These are phyloP conservation scores for Rutstroemia sp. DNA, from an alignment of 2,329 filamentous ascomycete species.

Conservation along the genomic window DNA sequence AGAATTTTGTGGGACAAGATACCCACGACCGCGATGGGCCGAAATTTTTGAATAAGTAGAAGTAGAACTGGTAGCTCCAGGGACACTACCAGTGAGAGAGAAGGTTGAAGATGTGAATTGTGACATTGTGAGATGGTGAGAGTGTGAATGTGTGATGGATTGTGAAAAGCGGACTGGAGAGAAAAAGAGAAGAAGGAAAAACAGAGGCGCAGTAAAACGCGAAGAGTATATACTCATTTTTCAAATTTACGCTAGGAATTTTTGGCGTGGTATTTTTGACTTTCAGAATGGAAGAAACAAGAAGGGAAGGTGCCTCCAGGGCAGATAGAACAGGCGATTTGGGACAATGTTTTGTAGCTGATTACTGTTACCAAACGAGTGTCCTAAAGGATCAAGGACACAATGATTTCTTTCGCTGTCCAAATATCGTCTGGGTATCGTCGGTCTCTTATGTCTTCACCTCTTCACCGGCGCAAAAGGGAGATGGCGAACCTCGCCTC, in stretches of 20 bases:
- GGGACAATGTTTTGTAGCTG: no score
- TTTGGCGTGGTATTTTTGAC: neutral
- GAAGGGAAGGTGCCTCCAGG: neutral
- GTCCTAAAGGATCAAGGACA: no score
- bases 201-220: neutral
- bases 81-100: neutral
- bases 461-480: no score
- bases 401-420: no score
- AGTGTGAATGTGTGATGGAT: neutral
- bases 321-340: no score
- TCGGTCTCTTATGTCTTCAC: no score
- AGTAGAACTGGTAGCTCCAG: neutral
- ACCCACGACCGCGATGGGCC: neutral
- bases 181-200: neutral
- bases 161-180: neutral
- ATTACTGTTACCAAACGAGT: no score
- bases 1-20: neutral
- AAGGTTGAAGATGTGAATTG: neutral
- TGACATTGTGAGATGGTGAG: neutral
- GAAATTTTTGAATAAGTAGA: neutral
- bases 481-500: no score
- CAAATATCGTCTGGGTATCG: no score
- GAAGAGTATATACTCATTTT: neutral
- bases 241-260: neutral
- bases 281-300: neutral